A percentile compares a stretch with the other conserved stretches of the same genome.
These are phyloP conservation scores for Neonectria sp. DNA, from an alignment of 2,329 filamentous ascomycete genomes.

Conservation along the genomic window DNA sequence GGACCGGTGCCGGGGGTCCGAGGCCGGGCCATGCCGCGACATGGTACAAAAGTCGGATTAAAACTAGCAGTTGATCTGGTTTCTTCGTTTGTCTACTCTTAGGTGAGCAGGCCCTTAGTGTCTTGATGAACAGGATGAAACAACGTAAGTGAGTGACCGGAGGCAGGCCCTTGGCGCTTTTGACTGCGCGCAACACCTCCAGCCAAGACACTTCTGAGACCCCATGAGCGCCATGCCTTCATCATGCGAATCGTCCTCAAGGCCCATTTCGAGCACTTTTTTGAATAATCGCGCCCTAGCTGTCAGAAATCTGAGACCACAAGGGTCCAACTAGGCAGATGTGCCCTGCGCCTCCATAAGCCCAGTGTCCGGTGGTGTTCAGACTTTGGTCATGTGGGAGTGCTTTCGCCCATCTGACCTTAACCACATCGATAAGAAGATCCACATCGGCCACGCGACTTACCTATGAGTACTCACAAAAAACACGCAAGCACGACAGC, in stretches of 20 bases:
- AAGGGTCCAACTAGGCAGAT: conserved; percentile 41
- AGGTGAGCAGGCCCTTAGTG: background rate
- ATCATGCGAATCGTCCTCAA: conserved; percentile 43
- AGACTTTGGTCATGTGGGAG: conserved; percentile 41
- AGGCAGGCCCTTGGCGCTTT: conserved; percentile 35
- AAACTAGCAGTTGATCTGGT: background rate
- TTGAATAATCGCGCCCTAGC: background rate
- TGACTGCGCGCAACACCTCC: conserved; percentile 20
- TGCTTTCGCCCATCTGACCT: conserved; percentile 41
- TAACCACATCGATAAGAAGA: conserved; percentile 12
- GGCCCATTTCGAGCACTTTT: conserved; percentile 26
- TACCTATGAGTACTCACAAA: conserved; percentile 13
- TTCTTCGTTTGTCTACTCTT: background rate
- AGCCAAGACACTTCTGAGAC: conserved; percentile 17
- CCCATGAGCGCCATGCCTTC: conserved; percentile 39
- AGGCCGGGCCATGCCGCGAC: conserved; percentile 37
- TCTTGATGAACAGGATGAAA: background rate
- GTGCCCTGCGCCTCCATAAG: conserved; percentile 41
- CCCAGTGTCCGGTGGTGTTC: conserved; percentile 27
- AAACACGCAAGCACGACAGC: background rate
- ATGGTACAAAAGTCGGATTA: conserved; percentile 18
- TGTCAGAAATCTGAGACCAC: conserved; percentile 23
- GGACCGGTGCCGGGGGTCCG: conserved; percentile 37
- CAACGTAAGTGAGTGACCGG: background rate
- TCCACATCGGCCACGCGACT: conserved; percentile 39